These are phyloP conservation scores for Prunus armeniaca DNA, from an alignment of 306 rosid genomes.

Conservation along the genomic window DNA sequence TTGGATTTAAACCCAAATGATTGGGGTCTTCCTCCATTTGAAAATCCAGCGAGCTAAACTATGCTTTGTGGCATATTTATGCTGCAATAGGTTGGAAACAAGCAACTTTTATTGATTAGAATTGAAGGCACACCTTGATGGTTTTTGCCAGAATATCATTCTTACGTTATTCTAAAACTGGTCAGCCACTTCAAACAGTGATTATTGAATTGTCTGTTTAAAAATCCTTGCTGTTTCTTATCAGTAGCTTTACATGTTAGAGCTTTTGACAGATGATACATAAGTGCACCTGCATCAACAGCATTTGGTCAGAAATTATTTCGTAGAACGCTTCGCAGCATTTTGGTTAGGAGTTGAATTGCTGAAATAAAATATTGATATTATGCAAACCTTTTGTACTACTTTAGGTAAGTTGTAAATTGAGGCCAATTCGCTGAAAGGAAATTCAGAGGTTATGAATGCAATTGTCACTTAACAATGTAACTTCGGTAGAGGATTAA, in stretches of 20 bases:
- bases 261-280: not conserved
- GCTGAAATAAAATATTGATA: no score
- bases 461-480: no score
- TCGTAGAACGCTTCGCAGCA: no score
- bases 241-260: not conserved
- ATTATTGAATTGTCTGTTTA: not conserved
- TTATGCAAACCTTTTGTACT: no score
- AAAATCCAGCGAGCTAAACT: constrained; percentile 45
- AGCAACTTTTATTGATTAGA: not conserved
- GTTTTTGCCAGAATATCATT: not conserved
- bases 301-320: not conserved
- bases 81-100: not conserved
- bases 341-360: no score
- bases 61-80: not conserved
- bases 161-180: not conserved
- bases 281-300: not conserved
- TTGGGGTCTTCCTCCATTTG: constrained; percentile 88
- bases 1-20: constrained; percentile 78
- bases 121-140: not conserved
- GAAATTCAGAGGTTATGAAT: no score
- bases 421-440: no score
- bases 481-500: no score
- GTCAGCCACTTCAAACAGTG: not conserved
- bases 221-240: not conserved
- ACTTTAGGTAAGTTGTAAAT: no score